A percentile compares a stretch with the other conserved stretches of the same genome.
Conservation (phyloP, 768 basidiomycete species). For the Leccinum truebloodii region DNA sequence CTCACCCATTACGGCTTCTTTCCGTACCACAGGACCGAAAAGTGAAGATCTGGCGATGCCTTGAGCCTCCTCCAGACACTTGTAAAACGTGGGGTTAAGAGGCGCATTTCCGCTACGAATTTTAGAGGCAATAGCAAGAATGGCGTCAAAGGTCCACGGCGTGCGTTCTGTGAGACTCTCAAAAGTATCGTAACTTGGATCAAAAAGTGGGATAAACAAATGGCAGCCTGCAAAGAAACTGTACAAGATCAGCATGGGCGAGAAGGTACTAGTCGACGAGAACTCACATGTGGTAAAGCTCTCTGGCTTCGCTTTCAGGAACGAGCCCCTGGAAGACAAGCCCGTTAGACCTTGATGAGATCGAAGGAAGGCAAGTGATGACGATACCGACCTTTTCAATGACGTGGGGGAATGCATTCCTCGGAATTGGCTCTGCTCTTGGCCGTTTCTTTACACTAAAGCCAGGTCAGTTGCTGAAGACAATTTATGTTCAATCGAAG, state of each 20-base stretch:
- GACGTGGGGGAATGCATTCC: conserved; percentile 86
- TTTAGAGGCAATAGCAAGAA: conserved; percentile 89
- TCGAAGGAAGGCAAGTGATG: neutral
- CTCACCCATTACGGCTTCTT: conserved; percentile 91
- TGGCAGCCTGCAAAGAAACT: conserved; percentile 97
- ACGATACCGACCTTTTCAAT: conserved; percentile 68
- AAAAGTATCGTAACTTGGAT: conserved; percentile 90
- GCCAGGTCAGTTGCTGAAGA: conserved; percentile 3
- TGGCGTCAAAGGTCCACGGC: conserved; percentile 94
- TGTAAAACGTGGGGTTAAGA: conserved; percentile 83
- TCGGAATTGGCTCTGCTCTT: conserved; percentile 78
- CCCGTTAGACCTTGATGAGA: neutral
- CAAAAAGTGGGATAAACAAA: conserved; percentile 94
- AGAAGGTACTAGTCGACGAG: conserved; percentile 14
- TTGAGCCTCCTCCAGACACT: conserved; percentile 91
- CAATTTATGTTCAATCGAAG: neutral
- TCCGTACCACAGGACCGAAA: conserved; percentile 90
- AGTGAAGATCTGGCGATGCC: conserved; percentile 92
- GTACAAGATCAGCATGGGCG: conserved; percentile 17
- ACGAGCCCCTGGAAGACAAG: conserved; percentile 68
- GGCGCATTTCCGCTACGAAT: conserved; percentile 90
- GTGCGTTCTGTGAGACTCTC: conserved; percentile 90
- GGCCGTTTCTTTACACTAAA: conserved; percentile 74
- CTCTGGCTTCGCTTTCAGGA: conserved; percentile 80
- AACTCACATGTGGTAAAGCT: conserved; percentile 86